Percentiles rank a stretch among this genome's conserved stretches.
Conservation (phyloP, 2,329 filamentous ascomycete genomes). For the Cordyceps militaris region DNA sequence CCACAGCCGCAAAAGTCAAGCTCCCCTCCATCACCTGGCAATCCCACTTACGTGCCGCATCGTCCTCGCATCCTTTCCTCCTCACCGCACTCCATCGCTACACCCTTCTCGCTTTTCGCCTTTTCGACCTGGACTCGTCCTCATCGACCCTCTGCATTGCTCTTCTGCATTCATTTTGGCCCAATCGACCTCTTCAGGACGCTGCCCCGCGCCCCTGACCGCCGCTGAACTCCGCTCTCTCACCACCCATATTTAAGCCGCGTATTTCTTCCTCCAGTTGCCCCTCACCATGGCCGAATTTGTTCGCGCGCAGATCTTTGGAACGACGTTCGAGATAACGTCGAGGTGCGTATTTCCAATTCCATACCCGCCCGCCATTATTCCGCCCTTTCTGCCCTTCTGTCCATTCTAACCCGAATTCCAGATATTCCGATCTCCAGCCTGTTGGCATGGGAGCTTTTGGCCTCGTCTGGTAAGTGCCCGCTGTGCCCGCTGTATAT, state of each 20-base stretch:
- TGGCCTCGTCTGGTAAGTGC: conserved; percentile 90
- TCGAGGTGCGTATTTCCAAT: conserved; percentile 61
- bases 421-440: conserved; percentile 93
- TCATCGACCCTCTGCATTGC: neutral
- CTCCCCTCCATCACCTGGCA: conserved; percentile 6
- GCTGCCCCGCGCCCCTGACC: conserved; percentile 10
- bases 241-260: neutral
- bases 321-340: conserved; percentile 99
- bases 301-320: conserved; percentile 97
- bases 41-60: conserved; percentile 3
- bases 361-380: neutral
- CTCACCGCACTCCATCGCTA: neutral
- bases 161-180: neutral
- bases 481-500: neutral
- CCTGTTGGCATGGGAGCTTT: conserved; percentile 99
- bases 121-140: neutral
- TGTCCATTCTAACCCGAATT: neutral
- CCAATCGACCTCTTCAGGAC: neutral
- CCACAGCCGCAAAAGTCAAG: conserved; percentile 11
- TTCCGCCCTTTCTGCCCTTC: neutral
- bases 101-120: neutral
- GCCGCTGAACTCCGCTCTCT: neutral
- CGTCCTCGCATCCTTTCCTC: conserved; percentile 7
- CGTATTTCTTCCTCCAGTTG: conserved; percentile 13
- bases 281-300: conserved; percentile 86